phyloP scores from a whole-genome alignment of 2,329 filamentous ascomycete species.

The Pseudocercospora cruenta region DNA sequence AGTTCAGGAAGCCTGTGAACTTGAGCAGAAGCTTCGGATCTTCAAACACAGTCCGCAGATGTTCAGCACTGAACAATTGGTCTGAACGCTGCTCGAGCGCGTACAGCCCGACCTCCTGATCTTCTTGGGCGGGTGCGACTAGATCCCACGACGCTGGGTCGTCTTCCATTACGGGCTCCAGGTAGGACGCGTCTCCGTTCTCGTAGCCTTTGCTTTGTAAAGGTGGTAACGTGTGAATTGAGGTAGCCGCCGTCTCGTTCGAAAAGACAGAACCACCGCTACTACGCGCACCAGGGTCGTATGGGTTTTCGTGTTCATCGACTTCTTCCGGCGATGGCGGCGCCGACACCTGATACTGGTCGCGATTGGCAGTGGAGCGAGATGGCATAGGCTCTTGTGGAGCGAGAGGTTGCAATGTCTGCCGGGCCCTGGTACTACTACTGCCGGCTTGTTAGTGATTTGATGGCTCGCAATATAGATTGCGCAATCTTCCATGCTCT shows the following conservation, averaged over 20 bases:
- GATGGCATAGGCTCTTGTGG: constrained; percentile 16
- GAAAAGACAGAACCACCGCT: constrained; percentile 41
- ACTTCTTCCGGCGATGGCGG: constrained; percentile 23
- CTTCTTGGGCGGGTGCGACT: constrained; percentile 44
- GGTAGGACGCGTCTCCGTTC: constrained; percentile 43
- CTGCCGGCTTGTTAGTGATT: constrained; percentile 9
- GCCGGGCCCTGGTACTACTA: constrained; percentile 9
- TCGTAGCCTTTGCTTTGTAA: constrained; percentile 51
- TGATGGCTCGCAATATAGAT: neutral
- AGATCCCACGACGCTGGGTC: constrained; percentile 60
- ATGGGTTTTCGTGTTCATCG: constrained; percentile 19
- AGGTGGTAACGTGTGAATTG: constrained; percentile 41
- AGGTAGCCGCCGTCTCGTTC: constrained; percentile 42
- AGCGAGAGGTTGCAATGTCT: constrained; percentile 8
- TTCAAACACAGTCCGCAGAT: constrained; percentile 67
- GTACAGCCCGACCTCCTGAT: constrained; percentile 44
- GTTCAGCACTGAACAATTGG: constrained; percentile 66
- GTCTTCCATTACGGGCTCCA: constrained; percentile 56
- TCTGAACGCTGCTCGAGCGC: constrained; percentile 68
- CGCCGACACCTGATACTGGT: constrained; percentile 7
- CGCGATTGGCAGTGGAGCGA: constrained; percentile 10
- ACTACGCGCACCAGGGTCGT: constrained; percentile 36
- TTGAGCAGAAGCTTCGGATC: constrained; percentile 65
- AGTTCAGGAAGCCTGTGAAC: constrained; percentile 69
- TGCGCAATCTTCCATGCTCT: constrained; percentile 5